phyloP scores from a whole-genome alignment of 257 asterid genomes.

The Solanum lycopersicoides region DNA sequence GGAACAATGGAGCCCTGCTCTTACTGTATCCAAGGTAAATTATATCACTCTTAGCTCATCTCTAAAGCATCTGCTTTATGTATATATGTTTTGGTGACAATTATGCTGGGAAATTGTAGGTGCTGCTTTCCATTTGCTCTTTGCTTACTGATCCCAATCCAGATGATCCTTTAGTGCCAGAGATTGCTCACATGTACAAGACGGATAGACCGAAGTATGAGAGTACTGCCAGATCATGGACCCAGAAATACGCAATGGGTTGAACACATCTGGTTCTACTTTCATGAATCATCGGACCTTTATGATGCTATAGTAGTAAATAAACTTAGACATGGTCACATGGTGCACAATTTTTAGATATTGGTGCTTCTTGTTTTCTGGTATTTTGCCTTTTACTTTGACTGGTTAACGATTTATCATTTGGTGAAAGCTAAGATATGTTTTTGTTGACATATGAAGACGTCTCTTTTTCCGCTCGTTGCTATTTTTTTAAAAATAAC shows the following conservation, averaged over 20 bases:
- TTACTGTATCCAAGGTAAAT: slow-evolving; percentile 34
- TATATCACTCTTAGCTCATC: neutral
- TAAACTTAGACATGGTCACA: neutral
- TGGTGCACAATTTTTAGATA: neutral
- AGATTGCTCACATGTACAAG: slow-evolving; percentile 78
- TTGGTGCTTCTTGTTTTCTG: neutral
- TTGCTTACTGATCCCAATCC: slow-evolving; percentile 83
- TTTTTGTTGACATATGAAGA: neutral
- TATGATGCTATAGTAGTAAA: neutral
- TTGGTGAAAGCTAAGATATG: neutral
- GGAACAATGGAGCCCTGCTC: slow-evolving; percentile 52
- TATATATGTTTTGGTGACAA: neutral
- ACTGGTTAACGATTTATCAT: neutral
- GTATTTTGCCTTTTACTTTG: neutral
- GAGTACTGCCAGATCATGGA: slow-evolving; percentile 71
- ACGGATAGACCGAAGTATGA: slow-evolving; percentile 59
- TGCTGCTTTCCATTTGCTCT: slow-evolving; percentile 69
- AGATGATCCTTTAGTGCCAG: slow-evolving; percentile 81
- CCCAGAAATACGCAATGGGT: slow-evolving; percentile 77
- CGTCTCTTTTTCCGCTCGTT: neutral
- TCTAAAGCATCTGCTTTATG: neutral
- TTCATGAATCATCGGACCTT: neutral
- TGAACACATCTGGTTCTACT: slow-evolving; percentile 5
- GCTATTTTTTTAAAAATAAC: neutral
- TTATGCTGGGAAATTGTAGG: slow-evolving; percentile 24